Conservation (phyloP, 805 yeast genomes). For the Suhomyces pyralidae region DNA sequence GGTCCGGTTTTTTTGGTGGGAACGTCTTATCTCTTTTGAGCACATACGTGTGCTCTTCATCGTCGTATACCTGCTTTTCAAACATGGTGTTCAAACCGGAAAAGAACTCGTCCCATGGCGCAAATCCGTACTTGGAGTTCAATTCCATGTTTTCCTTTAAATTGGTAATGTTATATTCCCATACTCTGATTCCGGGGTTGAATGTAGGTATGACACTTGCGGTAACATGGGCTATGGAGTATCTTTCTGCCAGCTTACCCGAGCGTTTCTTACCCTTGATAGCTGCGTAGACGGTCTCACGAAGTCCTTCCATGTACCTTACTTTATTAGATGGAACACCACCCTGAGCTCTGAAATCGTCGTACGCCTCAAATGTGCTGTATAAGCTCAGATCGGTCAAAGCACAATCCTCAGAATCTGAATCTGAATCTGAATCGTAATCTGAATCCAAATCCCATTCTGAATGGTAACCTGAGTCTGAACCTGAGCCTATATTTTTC, state of each 20-base stretch:
- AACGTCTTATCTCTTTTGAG: constrained; percentile 52
- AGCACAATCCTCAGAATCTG: constrained; percentile 17
- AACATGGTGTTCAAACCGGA: constrained; percentile 38
- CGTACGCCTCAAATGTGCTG: constrained; percentile 8
- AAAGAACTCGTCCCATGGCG: constrained; percentile 63
- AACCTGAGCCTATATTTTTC: not conserved
- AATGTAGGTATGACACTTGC: constrained; percentile 82
- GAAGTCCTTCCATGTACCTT: constrained; percentile 54
- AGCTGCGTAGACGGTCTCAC: constrained; percentile 51
- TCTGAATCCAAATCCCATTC: constrained; percentile 18
- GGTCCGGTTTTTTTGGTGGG: constrained; percentile 58
- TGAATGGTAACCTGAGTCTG: not conserved
- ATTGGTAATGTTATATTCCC: constrained; percentile 79
- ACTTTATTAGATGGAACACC: constrained; percentile 69
- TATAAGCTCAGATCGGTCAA: constrained; percentile 3
- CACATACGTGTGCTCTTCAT: constrained; percentile 3
- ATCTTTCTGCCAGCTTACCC: constrained; percentile 51
- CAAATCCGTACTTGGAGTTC: constrained; percentile 16
- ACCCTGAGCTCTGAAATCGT: constrained; percentile 40
- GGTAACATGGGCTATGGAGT: constrained; percentile 65
- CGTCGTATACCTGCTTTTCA: constrained; percentile 14
- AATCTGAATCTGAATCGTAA: constrained; percentile 22
- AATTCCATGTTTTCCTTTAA: constrained; percentile 28
- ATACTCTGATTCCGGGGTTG: constrained; percentile 77
- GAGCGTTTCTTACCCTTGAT: constrained; percentile 45